Percentiles rank a stretch among this genome's conserved stretches.
Evolutionary conservation across 805 yeast genomes (phyloP).

Genomic region (Tanozyma kutaoensis): DNA sequence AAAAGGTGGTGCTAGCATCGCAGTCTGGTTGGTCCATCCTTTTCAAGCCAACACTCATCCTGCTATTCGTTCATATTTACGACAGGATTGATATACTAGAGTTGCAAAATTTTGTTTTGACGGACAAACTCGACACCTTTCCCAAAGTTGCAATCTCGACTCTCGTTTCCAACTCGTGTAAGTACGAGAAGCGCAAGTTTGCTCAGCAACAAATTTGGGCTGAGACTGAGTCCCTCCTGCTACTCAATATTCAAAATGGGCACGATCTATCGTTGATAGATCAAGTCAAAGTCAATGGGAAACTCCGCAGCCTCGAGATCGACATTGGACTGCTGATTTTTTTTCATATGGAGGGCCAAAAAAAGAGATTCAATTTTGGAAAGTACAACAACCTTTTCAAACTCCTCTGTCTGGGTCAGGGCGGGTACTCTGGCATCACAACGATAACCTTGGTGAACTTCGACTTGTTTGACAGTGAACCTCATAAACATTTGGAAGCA

Average conservation of each 20-base stretch:
- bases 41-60: constrained; percentile 27
- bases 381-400: constrained; percentile 13
- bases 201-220: too few species aligned
- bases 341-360: constrained; percentile 8
- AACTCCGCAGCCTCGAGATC: constrained; percentile 24
- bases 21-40: constrained; percentile 43
- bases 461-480: constrained; percentile 11
- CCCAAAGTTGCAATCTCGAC: too few species aligned
- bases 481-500: constrained; percentile 7
- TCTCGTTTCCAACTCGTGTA: too few species aligned
- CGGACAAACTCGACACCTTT: constrained; percentile 20
- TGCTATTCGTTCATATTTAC: constrained; percentile 30
- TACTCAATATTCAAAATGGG: constrained; percentile 25
- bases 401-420: constrained; percentile 20
- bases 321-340: constrained; percentile 39
- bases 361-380: constrained; percentile 16
- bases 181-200: too few species aligned
- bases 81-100: constrained; percentile 25
- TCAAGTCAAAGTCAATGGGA: constrained; percentile 23
- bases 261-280: constrained; percentile 37
- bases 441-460: constrained; percentile 17
- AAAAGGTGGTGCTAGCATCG: constrained; percentile 23
- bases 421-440: constrained; percentile 14
- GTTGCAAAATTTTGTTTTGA: constrained; percentile 35
- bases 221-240: constrained; percentile 20